Evolutionary conservation across 2,329 filamentous ascomycete species (phyloP).

Genomic region (Trichoderma atrobrunneum): DNA sequence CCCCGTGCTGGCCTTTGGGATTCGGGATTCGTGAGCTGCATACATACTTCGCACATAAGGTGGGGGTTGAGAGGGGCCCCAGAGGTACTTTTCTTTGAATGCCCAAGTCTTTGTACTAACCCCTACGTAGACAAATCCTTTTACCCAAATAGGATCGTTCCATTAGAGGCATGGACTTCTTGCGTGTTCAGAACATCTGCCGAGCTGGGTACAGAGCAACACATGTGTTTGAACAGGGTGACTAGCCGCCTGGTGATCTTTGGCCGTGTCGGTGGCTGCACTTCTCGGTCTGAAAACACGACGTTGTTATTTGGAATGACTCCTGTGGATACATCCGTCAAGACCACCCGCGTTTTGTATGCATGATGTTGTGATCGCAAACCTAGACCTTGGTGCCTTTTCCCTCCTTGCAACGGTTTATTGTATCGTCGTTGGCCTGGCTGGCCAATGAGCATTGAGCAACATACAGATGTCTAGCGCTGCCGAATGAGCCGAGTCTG

Average conservation of each 20-base stretch:
- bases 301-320: neutral
- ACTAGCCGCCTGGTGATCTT: neutral
- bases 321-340: neutral
- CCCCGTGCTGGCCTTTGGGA: neutral
- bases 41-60: neutral
- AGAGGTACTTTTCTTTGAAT: neutral
- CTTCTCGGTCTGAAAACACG: neutral
- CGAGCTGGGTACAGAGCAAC: neutral
- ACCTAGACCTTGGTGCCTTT: neutral
- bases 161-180: neutral
- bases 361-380: neutral
- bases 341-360: neutral
- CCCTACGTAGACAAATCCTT: neutral
- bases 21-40: conserved; percentile 1
- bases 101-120: neutral
- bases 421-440: neutral
- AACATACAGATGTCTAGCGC: neutral
- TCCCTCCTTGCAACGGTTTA: neutral
- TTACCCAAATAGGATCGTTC: neutral
- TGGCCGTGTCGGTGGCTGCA: neutral
- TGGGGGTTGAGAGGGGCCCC: neutral
- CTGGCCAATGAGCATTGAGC: neutral
- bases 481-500: neutral
- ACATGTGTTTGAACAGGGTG: neutral
- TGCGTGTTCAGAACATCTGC: neutral